These are phyloP conservation scores for Zygotorulaspora sp. DNA, from an alignment of 805 yeast species.

Conservation along the genomic window DNA sequence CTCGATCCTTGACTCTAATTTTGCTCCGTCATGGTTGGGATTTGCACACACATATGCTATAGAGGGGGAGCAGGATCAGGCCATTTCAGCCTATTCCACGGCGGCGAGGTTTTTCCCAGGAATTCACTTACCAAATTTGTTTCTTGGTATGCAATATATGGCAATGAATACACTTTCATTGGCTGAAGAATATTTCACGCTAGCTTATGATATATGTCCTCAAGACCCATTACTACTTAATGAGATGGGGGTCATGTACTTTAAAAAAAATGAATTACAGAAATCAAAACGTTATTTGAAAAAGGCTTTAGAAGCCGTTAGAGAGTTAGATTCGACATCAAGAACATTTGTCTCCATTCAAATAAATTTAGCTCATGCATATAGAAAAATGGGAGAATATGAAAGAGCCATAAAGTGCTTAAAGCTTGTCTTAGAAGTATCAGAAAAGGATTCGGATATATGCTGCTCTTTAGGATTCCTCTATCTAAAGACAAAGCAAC, in stretches of 20 bases:
- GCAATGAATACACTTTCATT: slow-evolving; percentile 78
- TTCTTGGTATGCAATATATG: slow-evolving; percentile 93
- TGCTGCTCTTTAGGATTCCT: slow-evolving; percentile 83
- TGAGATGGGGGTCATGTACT: slow-evolving; percentile 89
- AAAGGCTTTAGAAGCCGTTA: slow-evolving; percentile 68
- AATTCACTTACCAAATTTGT: slow-evolving; percentile 82
- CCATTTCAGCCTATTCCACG: slow-evolving; percentile 93
- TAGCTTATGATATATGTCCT: slow-evolving; percentile 73
- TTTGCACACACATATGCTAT: slow-evolving; percentile 97
- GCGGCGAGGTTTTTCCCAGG: slow-evolving; percentile 91
- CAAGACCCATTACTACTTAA: slow-evolving; percentile 83
- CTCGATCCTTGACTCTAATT: slow-evolving; percentile 79
- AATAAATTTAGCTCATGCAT: slow-evolving; percentile 84
- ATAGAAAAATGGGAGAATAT: slow-evolving; percentile 57
- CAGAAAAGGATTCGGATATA: slow-evolving; percentile 68
- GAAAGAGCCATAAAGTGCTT: slow-evolving; percentile 72
- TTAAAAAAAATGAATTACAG: slow-evolving; percentile 62
- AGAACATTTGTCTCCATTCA: slow-evolving; percentile 82
- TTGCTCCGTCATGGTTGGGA: slow-evolving; percentile 96
- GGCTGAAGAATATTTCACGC: slow-evolving; percentile 78
- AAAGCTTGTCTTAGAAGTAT: slow-evolving; percentile 63
- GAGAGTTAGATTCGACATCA: slow-evolving; percentile 66
- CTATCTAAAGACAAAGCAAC: slow-evolving; percentile 62
- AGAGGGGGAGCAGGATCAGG: slow-evolving; percentile 99
- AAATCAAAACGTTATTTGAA: slow-evolving; percentile 68